Conservation (phyloP, 208 protist genomes). For the Wallacemonas sp. region DNA sequence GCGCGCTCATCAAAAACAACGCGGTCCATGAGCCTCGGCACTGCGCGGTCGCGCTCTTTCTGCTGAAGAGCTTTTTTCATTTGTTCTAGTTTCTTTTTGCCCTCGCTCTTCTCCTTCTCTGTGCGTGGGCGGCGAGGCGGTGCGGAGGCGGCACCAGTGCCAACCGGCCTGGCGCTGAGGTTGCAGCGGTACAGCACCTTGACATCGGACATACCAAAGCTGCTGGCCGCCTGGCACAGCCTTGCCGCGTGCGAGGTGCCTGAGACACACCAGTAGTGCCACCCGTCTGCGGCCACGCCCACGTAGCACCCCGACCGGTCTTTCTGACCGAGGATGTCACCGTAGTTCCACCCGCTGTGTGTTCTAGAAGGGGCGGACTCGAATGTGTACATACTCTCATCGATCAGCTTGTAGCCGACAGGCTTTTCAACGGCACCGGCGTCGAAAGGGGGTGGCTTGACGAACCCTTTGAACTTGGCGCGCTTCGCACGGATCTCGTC, state of each 20-base stretch:
- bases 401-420: slow-evolving; percentile 54
- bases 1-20: slow-evolving; percentile 32
- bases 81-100: slow-evolving; percentile 23
- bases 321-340: slow-evolving; percentile 75
- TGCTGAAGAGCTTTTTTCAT: slow-evolving; percentile 49
- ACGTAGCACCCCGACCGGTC: slow-evolving; percentile 60
- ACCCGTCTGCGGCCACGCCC: slow-evolving; percentile 71
- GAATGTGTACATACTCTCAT: slow-evolving; percentile 76
- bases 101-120: neutral
- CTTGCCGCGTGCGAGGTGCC: slow-evolving; percentile 53
- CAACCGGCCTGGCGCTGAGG: slow-evolving; percentile 17
- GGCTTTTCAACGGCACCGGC: slow-evolving; percentile 24
- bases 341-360: slow-evolving; percentile 65
- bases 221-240: slow-evolving; percentile 61
- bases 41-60: slow-evolving; percentile 32
- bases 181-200: slow-evolving; percentile 53
- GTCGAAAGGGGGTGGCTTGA: slow-evolving; percentile 41
- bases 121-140: neutral
- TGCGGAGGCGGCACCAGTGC: neutral
- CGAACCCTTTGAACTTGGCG: slow-evolving; percentile 52
- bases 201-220: slow-evolving; percentile 52
- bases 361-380: slow-evolving; percentile 60
- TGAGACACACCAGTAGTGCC: slow-evolving; percentile 68
- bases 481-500: slow-evolving; percentile 22
- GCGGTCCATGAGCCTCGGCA: slow-evolving; percentile 22